Base-by-base conservation (phyloP, 2,329 filamentous ascomycete genomes). In the Colletotrichum sp. region DNA sequence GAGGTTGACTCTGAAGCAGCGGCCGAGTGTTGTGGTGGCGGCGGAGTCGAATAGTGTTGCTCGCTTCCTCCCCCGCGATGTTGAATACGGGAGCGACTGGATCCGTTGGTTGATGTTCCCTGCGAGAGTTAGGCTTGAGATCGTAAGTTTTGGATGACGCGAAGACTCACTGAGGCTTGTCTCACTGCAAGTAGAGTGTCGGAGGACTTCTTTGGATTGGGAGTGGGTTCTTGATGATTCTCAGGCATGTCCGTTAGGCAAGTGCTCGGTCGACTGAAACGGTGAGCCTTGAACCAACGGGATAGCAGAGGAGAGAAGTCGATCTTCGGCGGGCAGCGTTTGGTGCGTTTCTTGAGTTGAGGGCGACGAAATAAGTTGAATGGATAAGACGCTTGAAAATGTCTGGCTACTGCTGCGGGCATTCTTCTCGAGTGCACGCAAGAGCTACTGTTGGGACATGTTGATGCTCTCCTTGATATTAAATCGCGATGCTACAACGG, bases 121-220 rank as follows among this genome's bases (percentile, higher is more conserved):
- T 74, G 11, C 3, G 19, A 8, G 5, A 5, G 19, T 69, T 4
- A 62, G 25, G 19, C 29, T 25, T 3, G 19, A n/a, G 16, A 15
- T 25, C 29, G 0, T 8, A 1, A 36, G 9, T 19, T 36, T 5
- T 25, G 3, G 7, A 12, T 15, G 0, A 22, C 4, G 12, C 3
- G 32, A 62, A 15, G 25, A 9, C 44, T 27, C 36, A 75, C 72
- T 66, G 61, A 44, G 55, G 44, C 49, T 71, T 75, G 72, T 71
- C 67, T 75, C 72, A 71, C 67, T 72, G 39, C 72, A 75, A 75
- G 68, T 15, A 30, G 68, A 75, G 68, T 75, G 72, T 29, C 62
- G 68, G 68, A 75, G 62, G 68, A 64, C 39, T 64, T 65, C 39
- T 19, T 59, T 32, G 61, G 11, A 16, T 75, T 75, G 49, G 68